Evolutionary conservation across 306 rosid species (phyloP).

Genomic region (Sophora flavescens): DNA sequence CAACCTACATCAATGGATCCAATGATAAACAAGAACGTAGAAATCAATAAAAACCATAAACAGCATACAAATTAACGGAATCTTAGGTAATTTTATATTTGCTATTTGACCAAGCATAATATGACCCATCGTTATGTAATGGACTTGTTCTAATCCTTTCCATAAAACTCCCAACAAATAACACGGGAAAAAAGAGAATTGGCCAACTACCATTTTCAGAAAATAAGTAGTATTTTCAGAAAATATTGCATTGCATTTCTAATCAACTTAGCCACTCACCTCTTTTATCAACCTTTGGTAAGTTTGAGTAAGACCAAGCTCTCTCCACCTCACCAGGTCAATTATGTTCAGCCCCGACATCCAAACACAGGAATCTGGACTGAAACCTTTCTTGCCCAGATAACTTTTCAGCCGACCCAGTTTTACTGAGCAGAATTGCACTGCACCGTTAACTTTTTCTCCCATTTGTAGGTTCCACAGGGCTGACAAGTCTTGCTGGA

Average conservation of each 20-base stretch:
- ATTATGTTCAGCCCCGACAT: constrained; percentile 94
- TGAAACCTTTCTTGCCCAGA: constrained; percentile 63
- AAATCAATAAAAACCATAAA: neutral
- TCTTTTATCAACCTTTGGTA: constrained; percentile 64
- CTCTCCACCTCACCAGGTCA: constrained; percentile 90
- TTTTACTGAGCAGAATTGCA: constrained; percentile 76
- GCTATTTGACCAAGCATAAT: constrained; percentile 9
- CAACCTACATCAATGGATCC: constrained; percentile 9
- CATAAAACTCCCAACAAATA: constrained; percentile 1
- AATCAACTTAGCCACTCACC: constrained; percentile 59
- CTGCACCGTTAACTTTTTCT: constrained; percentile 91
- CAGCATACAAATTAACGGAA: constrained; percentile 24
- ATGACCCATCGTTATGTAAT: constrained; percentile 26
- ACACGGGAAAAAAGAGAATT: neutral
- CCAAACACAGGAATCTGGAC: constrained; percentile 77
- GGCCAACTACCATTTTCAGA: constrained; percentile 12
- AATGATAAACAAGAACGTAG: neutral
- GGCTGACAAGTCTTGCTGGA: constrained; percentile 85
- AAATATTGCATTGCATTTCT: constrained; percentile 33
- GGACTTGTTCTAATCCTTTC: constrained; percentile 26
- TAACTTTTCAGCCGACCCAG: constrained; percentile 70
- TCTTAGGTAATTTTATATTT: constrained; percentile 13
- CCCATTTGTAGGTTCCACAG: constrained; percentile 85
- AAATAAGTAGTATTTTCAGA: constrained; percentile 38
- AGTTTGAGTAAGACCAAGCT: constrained; percentile 80